Conservation (phyloP, 2,329 filamentous ascomycete genomes). For the Stromatinia cepivora region DNA sequence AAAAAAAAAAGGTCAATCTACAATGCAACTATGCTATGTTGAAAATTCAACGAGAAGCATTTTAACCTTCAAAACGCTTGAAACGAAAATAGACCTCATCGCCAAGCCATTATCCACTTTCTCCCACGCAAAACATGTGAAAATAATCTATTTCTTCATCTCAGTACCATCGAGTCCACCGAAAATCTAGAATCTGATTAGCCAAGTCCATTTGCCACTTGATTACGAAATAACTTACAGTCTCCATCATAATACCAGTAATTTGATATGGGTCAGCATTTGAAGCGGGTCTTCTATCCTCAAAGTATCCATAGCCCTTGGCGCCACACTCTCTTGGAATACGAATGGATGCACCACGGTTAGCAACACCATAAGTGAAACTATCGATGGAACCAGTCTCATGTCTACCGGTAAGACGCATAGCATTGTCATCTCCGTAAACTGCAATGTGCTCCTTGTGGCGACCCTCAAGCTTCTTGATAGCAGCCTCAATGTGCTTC, state of each 20-base stretch:
- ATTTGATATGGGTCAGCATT: constrained; percentile 85
- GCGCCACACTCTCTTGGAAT: constrained; percentile 83
- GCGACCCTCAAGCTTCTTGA: constrained; percentile 79
- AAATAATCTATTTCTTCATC: constrained; percentile 24
- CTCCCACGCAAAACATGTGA: constrained; percentile 8
- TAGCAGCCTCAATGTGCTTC: constrained; percentile 85
- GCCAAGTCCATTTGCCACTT: constrained; percentile 7
- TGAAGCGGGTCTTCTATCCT: constrained; percentile 79
- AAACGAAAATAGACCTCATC: constrained; percentile 21
- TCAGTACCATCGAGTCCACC: constrained; percentile 36
- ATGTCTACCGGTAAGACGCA: constrained; percentile 87
- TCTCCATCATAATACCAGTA: constrained; percentile 44
- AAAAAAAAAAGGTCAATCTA: neutral
- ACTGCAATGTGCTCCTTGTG: constrained; percentile 86
- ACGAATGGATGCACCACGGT: constrained; percentile 92
- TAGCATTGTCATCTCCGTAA: constrained; percentile 94
- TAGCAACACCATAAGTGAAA: constrained; percentile 92
- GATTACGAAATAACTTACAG: constrained; percentile 33
- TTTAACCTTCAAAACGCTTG: constrained; percentile 8
- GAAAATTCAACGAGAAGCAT: constrained; percentile 1
- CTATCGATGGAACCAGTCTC: constrained; percentile 93
- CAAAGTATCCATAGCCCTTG: constrained; percentile 94
- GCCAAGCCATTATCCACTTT: constrained; percentile 22
- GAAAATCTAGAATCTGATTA: constrained; percentile 36
- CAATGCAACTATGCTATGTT: neutral